A percentile compares a stretch with the other conserved stretches of the same genome.
Conservation (phyloP, 495 filamentous ascomycete species). For the Neurospora sp. region DNA sequence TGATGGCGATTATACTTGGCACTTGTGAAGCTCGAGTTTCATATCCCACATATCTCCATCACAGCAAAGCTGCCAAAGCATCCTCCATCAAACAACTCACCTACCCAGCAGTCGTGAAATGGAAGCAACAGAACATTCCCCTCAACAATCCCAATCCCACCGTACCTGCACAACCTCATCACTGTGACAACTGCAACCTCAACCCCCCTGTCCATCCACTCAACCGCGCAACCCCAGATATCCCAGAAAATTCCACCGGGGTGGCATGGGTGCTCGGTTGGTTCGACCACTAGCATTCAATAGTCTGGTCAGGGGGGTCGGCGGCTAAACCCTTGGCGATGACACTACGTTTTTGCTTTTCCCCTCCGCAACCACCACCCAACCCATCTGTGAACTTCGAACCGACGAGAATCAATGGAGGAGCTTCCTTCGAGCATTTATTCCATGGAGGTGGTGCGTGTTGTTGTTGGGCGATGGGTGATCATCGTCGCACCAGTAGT, state of each 20-base stretch:
- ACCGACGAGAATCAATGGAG: too few species aligned
- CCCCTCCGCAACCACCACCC: not conserved
- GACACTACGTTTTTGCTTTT: not conserved
- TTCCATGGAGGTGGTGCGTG: not conserved
- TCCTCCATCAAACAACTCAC: not conserved
- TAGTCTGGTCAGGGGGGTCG: not conserved
- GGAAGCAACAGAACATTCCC: not conserved
- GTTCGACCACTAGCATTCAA: not conserved
- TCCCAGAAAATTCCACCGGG: not conserved
- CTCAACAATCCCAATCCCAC: not conserved
- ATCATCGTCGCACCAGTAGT: not conserved
- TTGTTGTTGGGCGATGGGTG: not conserved
- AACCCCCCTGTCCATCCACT: not conserved
- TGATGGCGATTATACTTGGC: too few species aligned
- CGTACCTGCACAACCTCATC: not conserved
- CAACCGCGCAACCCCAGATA: not conserved
- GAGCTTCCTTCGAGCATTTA: not conserved
- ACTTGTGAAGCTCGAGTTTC: not conserved
- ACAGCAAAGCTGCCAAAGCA: too few species aligned
- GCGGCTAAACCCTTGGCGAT: not conserved
- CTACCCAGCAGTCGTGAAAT: not conserved
- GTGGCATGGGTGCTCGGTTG: not conserved
- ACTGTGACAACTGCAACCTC: not conserved
- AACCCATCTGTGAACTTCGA: not conserved
- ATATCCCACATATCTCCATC: not conserved